Percentiles rank a stretch among this genome's conserved stretches.
phyloP scores from a whole-genome alignment of 1,284 basidiomycete species.

The Mrakiaceae sp. region DNA sequence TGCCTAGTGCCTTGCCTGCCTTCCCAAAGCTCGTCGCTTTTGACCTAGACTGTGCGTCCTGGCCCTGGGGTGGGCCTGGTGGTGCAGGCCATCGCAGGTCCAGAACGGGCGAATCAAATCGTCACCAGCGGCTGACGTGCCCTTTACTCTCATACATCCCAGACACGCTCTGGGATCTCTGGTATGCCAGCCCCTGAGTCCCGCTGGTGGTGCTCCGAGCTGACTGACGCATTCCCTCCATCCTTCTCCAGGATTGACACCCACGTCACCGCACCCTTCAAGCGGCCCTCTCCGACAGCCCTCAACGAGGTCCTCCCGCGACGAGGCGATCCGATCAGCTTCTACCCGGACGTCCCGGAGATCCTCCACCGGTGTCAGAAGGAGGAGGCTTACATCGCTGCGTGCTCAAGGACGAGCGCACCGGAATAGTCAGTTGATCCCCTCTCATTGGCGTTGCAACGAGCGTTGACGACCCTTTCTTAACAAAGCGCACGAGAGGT shows the following conservation, averaged over 20 bases:
- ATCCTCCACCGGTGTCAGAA: conserved; percentile 52
- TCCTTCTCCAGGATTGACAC: conserved; percentile 38
- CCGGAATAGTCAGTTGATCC: conserved; percentile 50
- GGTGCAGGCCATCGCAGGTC: too few relatives aligned
- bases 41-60: conserved; percentile 58
- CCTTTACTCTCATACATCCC: background rate
- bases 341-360: conserved; percentile 65
- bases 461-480: background rate
- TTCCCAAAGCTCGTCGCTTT: conserved; percentile 65
- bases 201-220: background rate
- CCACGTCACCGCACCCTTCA: conserved; percentile 48
- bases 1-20: too few relatives aligned
- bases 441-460: background rate
- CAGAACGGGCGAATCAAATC: too few relatives aligned
- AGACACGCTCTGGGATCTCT: conserved; percentile 60
- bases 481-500: conserved; percentile 57
- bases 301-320: conserved; percentile 56
- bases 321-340: conserved; percentile 47
- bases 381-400: conserved; percentile 48
- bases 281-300: conserved; percentile 26
- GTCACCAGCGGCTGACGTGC: background rate
- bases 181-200: conserved; percentile 48
- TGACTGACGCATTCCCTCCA: conserved; percentile 32
- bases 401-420: conserved; percentile 63
- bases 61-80: background rate